Evolutionary conservation across 2,329 filamentous ascomycete species (phyloP).

Genomic region (Cyphellophora attinorum): DNA sequence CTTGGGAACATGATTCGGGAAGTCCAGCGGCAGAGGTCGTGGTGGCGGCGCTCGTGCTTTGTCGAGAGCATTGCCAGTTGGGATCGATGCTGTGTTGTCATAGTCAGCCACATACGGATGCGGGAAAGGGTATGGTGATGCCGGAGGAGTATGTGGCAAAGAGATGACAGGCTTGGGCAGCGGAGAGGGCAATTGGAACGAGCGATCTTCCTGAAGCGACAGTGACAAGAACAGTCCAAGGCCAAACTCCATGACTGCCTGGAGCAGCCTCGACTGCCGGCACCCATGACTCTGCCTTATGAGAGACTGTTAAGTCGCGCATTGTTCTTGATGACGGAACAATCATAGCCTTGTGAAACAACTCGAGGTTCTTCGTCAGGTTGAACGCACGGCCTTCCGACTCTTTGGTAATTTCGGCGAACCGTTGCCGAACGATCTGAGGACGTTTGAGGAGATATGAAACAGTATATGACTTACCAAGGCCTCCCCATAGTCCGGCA

Average conservation of each 20-base stretch:
- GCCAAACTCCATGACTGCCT: neutral
- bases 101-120: neutral
- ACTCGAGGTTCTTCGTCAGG: too few species aligned
- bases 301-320: too few species aligned
- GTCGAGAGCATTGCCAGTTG: neutral
- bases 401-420: too few species aligned
- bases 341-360: too few species aligned
- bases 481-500: slow-evolving; percentile 1
- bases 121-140: neutral
- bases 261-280: too few species aligned
- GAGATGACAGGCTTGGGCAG: neutral
- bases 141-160: neutral
- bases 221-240: neutral
- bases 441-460: neutral
- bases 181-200: neutral
- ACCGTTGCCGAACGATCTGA: neutral
- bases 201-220: neutral
- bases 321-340: too few species aligned
- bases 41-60: slow-evolving; percentile 40
- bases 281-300: too few species aligned
- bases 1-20: slow-evolving; percentile 37
- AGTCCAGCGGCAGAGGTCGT: slow-evolving; percentile 40
- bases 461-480: slow-evolving; percentile 1
- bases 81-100: neutral
- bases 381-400: too few species aligned